phyloP scores from a whole-genome alignment of 192 early-diverging fungal genomes.

The Entophlyctis luteolus region DNA sequence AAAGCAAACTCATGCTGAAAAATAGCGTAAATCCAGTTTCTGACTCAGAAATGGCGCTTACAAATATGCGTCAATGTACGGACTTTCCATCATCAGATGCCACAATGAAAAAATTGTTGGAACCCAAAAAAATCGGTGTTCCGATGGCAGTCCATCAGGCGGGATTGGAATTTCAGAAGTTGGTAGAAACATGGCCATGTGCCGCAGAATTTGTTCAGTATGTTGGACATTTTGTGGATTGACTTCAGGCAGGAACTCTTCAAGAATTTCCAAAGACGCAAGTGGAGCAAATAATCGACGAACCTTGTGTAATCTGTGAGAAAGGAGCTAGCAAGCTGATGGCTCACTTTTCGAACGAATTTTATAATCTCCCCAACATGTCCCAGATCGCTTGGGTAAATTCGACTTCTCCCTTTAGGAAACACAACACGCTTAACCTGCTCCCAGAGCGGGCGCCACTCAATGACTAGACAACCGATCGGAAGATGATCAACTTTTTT shows the following conservation, averaged over 20 bases:
- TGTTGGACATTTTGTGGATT: constrained; percentile 64
- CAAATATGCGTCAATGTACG: constrained; percentile 52
- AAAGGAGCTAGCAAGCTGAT: background rate
- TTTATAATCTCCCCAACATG: constrained; percentile 35
- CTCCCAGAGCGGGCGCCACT: constrained; percentile 74
- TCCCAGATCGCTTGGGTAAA: constrained; percentile 50
- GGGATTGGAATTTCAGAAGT: constrained; percentile 25
- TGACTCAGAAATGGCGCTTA: too few relatives aligned
- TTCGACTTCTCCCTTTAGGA: constrained; percentile 66
- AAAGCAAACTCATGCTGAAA: constrained; percentile 68
- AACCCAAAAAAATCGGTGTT: constrained; percentile 62
- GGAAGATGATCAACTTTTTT: constrained; percentile 67
- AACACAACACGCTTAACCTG: constrained; percentile 49
- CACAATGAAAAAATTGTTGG: constrained; percentile 82
- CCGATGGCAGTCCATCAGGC: constrained; percentile 19
- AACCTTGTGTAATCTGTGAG: background rate
- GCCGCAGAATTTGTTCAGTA: constrained; percentile 51
- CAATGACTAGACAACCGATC: constrained; percentile 58
- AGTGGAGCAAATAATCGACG: constrained; percentile 65
- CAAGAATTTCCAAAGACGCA: constrained; percentile 68
- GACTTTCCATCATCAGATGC: constrained; percentile 62
- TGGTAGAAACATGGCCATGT: constrained; percentile 71
- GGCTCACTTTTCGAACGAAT: constrained; percentile 12
- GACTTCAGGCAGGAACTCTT: constrained; percentile 71
- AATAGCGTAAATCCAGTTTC: constrained; percentile 16